Percentiles rank a stretch among this genome's conserved stretches.
Evolutionary conservation across 805 yeast genomes (phyloP).

Genomic region (Metschnikowia vanudenii): DNA sequence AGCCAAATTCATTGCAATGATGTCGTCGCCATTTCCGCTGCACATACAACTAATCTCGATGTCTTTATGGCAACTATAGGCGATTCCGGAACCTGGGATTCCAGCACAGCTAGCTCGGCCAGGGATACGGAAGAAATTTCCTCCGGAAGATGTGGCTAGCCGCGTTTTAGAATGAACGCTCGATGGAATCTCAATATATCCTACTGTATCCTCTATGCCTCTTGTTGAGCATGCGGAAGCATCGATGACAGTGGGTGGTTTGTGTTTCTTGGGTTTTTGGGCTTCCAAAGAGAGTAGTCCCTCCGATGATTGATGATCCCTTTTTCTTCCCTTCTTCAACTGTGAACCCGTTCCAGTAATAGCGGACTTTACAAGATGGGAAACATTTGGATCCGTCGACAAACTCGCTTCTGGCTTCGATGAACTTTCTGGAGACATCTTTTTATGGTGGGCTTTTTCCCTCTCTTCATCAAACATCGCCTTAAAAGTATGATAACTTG

Average conservation of each 20-base stretch:
- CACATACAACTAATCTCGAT: constrained; percentile 37
- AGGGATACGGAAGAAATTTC: constrained; percentile 47
- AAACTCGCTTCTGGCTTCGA: neutral
- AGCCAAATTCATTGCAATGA: constrained; percentile 44
- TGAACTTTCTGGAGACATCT: neutral
- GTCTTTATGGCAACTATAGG: constrained; percentile 17
- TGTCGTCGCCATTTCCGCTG: constrained; percentile 60
- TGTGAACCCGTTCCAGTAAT: no score
- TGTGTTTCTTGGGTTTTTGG: neutral
- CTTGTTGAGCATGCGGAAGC: neutral
- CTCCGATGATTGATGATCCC: no score
- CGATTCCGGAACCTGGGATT: constrained; percentile 46
- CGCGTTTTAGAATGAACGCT: neutral
- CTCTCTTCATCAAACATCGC: neutral
- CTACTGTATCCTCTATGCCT: constrained; percentile 45
- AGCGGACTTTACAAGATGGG: no score
- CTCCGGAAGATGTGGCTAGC: constrained; percentile 51
- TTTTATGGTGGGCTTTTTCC: neutral
- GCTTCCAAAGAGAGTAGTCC: no score
- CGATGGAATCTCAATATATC: constrained; percentile 30
- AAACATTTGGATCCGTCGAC: no score
- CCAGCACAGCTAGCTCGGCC: constrained; percentile 59
- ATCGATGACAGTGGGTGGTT: neutral
- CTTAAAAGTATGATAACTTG: neutral
- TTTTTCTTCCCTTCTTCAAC: no score